phyloP scores from a whole-genome alignment of 2,329 filamentous ascomycete species.

The Paecilomyces sp. region DNA sequence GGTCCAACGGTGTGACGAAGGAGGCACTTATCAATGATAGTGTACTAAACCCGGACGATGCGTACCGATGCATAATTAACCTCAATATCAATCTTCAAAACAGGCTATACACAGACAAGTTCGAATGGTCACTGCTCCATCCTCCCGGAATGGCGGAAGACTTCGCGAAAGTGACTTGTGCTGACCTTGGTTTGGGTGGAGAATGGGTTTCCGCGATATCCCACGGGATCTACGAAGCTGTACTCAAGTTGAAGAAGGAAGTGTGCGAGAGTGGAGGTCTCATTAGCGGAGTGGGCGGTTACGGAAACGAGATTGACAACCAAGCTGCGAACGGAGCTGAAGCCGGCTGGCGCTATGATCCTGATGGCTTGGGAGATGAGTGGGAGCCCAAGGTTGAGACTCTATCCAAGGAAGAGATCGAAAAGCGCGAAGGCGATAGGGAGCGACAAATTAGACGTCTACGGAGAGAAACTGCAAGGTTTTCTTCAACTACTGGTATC shows the following conservation, averaged over 20 bases:
- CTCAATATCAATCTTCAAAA: constrained; percentile 89
- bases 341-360: constrained; percentile 92
- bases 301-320: constrained; percentile 71
- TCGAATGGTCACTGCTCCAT: constrained; percentile 93
- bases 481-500: constrained; percentile 80
- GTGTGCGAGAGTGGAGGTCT: constrained; percentile 86
- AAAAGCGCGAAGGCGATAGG: constrained; percentile 89
- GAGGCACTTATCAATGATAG: constrained; percentile 53
- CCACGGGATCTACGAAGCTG: constrained; percentile 94
- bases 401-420: constrained; percentile 91
- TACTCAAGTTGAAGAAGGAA: constrained; percentile 88
- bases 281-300: constrained; percentile 64
- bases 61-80: constrained; percentile 85
- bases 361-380: constrained; percentile 75
- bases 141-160: constrained; percentile 85
- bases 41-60: constrained; percentile 83
- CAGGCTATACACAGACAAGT: constrained; percentile 90
- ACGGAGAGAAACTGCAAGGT: constrained; percentile 83
- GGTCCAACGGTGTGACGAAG: constrained; percentile 20
- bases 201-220: constrained; percentile 95
- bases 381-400: constrained; percentile 79
- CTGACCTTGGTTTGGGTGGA: constrained; percentile 78
- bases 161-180: constrained; percentile 87
- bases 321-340: constrained; percentile 76
- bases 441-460: constrained; percentile 84